Conservation (phyloP, 441 rosid genomes). For the Eutrema salsugineum region DNA sequence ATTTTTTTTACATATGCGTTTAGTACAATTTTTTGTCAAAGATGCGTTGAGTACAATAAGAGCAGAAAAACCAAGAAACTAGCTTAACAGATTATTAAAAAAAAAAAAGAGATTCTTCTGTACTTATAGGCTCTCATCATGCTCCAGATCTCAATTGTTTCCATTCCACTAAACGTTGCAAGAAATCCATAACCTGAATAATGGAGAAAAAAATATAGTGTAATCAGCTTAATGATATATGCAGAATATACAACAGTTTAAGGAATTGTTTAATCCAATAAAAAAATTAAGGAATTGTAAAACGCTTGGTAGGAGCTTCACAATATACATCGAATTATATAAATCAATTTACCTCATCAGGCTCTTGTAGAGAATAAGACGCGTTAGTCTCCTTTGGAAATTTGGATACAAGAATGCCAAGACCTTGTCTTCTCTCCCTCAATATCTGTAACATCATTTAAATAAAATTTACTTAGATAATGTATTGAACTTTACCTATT, state of each 20-base stretch:
- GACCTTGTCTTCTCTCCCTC: slow-evolving; percentile 49
- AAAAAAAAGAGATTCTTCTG: neutral
- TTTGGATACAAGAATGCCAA: slow-evolving; percentile 59
- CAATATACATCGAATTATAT: neutral
- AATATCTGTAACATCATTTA: slow-evolving; percentile 36
- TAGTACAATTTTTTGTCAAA: slow-evolving; percentile 5
- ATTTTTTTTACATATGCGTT: slow-evolving; percentile 11
- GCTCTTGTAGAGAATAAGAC: slow-evolving; percentile 58
- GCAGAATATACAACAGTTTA: neutral
- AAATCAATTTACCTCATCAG: slow-evolving; percentile 42
- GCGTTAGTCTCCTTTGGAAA: slow-evolving; percentile 58
- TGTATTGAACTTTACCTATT: neutral
- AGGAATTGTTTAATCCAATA: too few relatives aligned
- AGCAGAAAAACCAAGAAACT: neutral
- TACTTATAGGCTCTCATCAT: neutral
- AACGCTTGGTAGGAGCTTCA: neutral
- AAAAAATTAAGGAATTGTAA: neutral
- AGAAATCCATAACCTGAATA: slow-evolving; percentile 47
- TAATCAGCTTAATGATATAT: neutral
- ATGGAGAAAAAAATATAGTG: neutral
- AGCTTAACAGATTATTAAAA: slow-evolving; percentile 13
- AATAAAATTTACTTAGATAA: neutral
- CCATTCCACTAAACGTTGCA: slow-evolving; percentile 51
- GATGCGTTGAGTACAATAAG: slow-evolving; percentile 6
- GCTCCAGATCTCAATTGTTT: slow-evolving; percentile 24